These are phyloP conservation scores for Claviceps cyperi DNA, from an alignment of 2,329 filamentous ascomycete species.

Conservation along the genomic window DNA sequence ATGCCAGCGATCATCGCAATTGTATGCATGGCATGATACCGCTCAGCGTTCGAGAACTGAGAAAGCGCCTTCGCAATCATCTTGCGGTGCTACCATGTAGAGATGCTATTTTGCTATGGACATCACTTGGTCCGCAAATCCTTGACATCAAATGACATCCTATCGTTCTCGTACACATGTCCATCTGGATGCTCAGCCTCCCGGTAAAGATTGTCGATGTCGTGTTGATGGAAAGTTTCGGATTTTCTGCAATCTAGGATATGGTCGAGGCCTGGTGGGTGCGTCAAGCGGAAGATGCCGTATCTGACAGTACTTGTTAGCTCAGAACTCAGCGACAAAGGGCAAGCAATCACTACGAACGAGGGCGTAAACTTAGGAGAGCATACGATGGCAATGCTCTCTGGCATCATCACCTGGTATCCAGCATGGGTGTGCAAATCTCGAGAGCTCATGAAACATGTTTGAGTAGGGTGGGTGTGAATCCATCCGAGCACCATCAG, in stretches of 20 bases:
- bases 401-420: conserved; percentile 91
- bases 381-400: conserved; percentile 94
- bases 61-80: too few relatives aligned
- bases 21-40: neutral
- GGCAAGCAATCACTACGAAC: conserved; percentile 32
- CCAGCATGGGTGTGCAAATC: conserved; percentile 89
- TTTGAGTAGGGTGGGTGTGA: conserved; percentile 91
- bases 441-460: conserved; percentile 91
- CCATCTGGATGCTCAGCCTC: conserved; percentile 52
- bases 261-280: conserved; percentile 79
- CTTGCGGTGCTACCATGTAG: too few relatives aligned
- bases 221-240: conserved; percentile 71
- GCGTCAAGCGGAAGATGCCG: conserved; percentile 84
- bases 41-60: neutral
- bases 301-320: conserved; percentile 37
- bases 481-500: conserved; percentile 91
- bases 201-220: conserved; percentile 58
- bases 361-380: conserved; percentile 66
- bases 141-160: conserved; percentile 45
- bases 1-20: neutral
- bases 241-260: conserved; percentile 65
- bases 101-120: too few relatives aligned
- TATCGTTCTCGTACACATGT: conserved; percentile 55
- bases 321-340: neutral
- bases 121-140: conserved; percentile 29